These are phyloP conservation scores for Kwoniella sp. DNA, from an alignment of 768 basidiomycete species.

Conservation along the genomic window DNA sequence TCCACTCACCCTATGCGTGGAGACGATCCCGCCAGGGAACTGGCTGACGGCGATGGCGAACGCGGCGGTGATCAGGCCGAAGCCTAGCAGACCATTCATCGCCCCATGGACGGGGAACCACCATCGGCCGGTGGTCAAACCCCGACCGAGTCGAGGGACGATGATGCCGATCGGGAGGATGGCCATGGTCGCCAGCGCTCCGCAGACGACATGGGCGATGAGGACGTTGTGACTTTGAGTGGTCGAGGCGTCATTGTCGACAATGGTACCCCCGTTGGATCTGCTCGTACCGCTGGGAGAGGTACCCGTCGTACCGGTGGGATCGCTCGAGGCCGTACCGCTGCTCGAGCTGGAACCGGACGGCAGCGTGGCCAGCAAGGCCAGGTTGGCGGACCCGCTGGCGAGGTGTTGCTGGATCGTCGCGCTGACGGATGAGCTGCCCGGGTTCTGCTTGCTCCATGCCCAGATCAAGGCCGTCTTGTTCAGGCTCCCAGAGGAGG, in stretches of 20 bases:
- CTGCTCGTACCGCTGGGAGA: no score
- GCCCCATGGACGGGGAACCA: conserved; percentile 61
- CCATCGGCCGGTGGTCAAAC: conserved; percentile 50
- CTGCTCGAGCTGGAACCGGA: no score
- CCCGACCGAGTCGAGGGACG: conserved; percentile 57
- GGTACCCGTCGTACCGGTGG: no score
- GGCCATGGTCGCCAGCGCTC: conserved; percentile 56
- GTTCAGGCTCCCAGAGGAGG: conserved; percentile 45
- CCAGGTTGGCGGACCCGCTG: conserved; percentile 4
- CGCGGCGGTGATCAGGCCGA: conserved; percentile 20
- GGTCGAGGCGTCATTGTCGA: no score
- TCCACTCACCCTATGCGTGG: conserved; percentile 17
- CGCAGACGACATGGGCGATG: conserved; percentile 59
- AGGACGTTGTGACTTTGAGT: conserved; percentile 52
- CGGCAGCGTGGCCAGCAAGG: conserved; percentile 4
- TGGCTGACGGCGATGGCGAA: conserved; percentile 15
- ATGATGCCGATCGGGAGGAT: conserved; percentile 58
- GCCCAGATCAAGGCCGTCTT: conserved; percentile 59
- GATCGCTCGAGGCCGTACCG: no score
- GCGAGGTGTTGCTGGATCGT: conserved; percentile 20
- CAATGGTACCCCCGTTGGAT: no score
- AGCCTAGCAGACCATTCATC: conserved; percentile 54
- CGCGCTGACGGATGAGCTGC: conserved; percentile 50
- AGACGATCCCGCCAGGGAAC: conserved; percentile 15
- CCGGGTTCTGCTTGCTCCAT: conserved; percentile 56